These are phyloP conservation scores for Pichia membranifaciens DNA, from an alignment of 805 yeast species.

Conservation along the genomic window DNA sequence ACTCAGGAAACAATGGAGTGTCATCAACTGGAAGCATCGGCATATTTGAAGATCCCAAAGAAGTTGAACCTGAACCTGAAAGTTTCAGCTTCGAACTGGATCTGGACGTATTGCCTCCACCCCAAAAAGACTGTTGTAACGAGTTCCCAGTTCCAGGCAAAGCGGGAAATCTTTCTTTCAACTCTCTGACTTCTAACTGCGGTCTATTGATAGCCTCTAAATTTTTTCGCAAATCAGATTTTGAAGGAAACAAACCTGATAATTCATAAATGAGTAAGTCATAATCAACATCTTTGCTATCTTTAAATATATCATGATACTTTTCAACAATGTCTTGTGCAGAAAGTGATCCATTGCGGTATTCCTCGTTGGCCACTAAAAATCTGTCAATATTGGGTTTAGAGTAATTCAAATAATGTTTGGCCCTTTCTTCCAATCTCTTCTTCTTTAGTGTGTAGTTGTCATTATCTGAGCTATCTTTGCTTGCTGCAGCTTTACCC, in stretches of 20 bases:
- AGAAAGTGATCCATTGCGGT: slow-evolving; percentile 38
- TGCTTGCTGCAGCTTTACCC: slow-evolving; percentile 7
- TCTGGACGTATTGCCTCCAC: neutral
- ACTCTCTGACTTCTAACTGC: slow-evolving; percentile 20
- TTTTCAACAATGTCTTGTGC: slow-evolving; percentile 42
- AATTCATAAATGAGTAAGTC: slow-evolving; percentile 55
- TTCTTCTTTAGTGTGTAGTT: slow-evolving; percentile 39
- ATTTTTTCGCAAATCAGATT: slow-evolving; percentile 38
- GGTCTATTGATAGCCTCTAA: slow-evolving; percentile 29
- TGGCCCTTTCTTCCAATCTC: slow-evolving; percentile 80
- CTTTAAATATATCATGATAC: slow-evolving; percentile 45
- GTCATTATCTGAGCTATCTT: slow-evolving; percentile 13
- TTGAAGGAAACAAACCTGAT: slow-evolving; percentile 46
- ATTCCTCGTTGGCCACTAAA: slow-evolving; percentile 41
- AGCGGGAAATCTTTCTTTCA: slow-evolving; percentile 44
- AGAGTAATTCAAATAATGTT: slow-evolving; percentile 63
- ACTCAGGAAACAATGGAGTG: slow-evolving; percentile 6
- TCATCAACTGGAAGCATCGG: slow-evolving; percentile 13
- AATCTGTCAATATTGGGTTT: slow-evolving; percentile 43
- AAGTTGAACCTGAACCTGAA: neutral
- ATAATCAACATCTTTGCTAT: slow-evolving; percentile 40
- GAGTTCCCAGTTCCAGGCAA: slow-evolving; percentile 29
- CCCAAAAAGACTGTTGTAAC: slow-evolving; percentile 1
- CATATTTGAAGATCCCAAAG: neutral
- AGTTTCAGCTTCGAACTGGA: slow-evolving; percentile 4